Percentiles rank a stretch among this genome's conserved stretches.
These are phyloP conservation scores for Thuidium tamariscinum DNA, from an alignment of 225 moss, liverwort and hornwort species.

Conservation along the genomic window DNA sequence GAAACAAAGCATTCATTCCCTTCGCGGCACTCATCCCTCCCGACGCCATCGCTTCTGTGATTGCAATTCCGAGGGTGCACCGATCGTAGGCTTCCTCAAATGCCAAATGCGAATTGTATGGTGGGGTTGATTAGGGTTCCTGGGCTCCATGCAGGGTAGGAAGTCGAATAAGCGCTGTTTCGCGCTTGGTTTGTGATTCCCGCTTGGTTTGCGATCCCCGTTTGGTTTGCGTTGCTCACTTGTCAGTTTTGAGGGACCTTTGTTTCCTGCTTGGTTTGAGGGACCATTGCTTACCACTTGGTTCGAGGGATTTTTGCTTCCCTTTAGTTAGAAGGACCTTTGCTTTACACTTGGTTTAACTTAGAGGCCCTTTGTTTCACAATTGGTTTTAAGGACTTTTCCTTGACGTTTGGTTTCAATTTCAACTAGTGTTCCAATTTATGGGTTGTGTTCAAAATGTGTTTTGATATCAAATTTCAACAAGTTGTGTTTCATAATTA, in stretches of 20 bases:
- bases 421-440: fast-evolving
- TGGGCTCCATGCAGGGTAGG: too few species aligned
- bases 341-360: not conserved
- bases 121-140: not conserved
- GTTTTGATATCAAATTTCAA: not conserved
- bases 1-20: conserved; percentile 48
- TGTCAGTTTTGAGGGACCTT: too few species aligned
- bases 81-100: not conserved
- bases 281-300: not conserved
- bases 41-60: conserved; percentile 15
- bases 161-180: not conserved
- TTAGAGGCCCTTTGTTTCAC: not conserved
- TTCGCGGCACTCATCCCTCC: conserved; percentile 52
- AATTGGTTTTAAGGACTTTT: not conserved
- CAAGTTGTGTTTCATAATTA: not conserved
- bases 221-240: not conserved
- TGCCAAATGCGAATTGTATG: not conserved
- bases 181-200: too few species aligned
- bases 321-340: not conserved
- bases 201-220: not conserved
- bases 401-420: not conserved
- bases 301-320: not conserved
- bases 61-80: not conserved
- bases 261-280: not conserved
- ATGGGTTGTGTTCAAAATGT: not conserved